Evolutionary conservation across 768 basidiomycete species (phyloP), one percentile per base, ranked within the genome.

Genomic region (Antrodiella citrinella): DNA sequence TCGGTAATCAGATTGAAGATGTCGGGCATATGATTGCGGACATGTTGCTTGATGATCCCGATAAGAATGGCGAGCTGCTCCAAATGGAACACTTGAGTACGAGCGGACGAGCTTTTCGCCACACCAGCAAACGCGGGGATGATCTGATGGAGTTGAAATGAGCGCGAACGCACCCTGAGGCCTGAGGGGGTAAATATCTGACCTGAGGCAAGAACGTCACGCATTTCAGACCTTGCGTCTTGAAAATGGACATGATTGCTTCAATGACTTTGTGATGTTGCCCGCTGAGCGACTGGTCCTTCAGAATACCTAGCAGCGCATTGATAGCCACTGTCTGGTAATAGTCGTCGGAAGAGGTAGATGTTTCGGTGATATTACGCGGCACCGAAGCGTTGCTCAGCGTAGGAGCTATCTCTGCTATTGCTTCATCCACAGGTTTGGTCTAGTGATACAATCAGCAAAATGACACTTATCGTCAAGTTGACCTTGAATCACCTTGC

Each of bases 221-320:
- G 65, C 92, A 96, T 74, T 94, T 93, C 62, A 98, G 70, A 12
- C 95, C 93, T 62, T 98, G 94, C 0, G 93, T 96, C 67, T 94
- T 93, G 77, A 98, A 99, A 53, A 99, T 98, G 43, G 91, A 86
- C 91, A 98, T 97, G 58, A 99, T 87, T 1, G 93, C 93, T 64
- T 98, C 93, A 50, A 98, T 93, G 44, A 94, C 95, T 20, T 84
- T 87, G 60, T 95, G 87, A 59, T 97, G 93, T 58, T 91, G 85
- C 50, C 74, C 82, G 59, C 78, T 86, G 52, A 96, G 74, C 1
- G 92, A 83, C 48, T 89, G 84, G 63, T 99, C 96, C 62, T 84
- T 89, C 54, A 99, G 65, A 51, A 99, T 87, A 39, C 81, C 77
- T 25, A 98, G 76, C 7, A 99, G 76, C 0, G 92, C 80, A 23